Conservation (phyloP, 331 rosid species). For the Erythrophleum ivorense region DNA sequence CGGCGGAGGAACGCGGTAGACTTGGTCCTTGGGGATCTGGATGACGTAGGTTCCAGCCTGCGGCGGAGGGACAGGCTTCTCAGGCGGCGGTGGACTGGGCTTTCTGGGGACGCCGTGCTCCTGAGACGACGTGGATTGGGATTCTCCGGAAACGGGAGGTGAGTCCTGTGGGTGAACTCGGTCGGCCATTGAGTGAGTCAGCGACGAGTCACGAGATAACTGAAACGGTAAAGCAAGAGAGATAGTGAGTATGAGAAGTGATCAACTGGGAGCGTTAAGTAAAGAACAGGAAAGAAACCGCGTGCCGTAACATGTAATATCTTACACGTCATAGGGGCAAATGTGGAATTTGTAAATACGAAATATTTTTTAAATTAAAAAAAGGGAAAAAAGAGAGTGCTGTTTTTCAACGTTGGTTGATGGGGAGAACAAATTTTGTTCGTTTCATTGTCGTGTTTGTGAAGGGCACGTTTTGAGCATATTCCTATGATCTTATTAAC, state of each 20-base stretch:
- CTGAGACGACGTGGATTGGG: slow-evolving; percentile 16
- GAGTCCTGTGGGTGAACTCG: slow-evolving; percentile 51
- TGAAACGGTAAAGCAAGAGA: neutral
- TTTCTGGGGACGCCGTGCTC: slow-evolving; percentile 24
- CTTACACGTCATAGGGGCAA: slow-evolving; percentile 23
- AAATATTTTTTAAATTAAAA: neutral
- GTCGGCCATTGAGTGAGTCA: slow-evolving; percentile 46
- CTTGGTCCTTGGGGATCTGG: slow-evolving; percentile 74
- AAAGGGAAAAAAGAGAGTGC: neutral
- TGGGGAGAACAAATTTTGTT: neutral
- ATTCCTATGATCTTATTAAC: no score
- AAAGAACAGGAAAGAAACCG: neutral
- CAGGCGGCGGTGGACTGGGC: slow-evolving; percentile 35
- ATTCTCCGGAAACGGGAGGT: neutral
- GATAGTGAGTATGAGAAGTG: neutral
- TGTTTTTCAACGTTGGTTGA: neutral
- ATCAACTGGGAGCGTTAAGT: neutral
- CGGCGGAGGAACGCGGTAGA: slow-evolving; percentile 73
- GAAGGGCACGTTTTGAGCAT: neutral
- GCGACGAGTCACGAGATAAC: neutral
- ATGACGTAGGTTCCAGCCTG: slow-evolving; percentile 57
- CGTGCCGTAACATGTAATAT: neutral
- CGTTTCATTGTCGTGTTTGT: neutral
- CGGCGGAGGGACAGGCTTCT: slow-evolving; percentile 47
- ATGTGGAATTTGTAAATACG: neutral